Conservation (phyloP, 257 asterid genomes). For the Nicotiana tomentosiformis region DNA sequence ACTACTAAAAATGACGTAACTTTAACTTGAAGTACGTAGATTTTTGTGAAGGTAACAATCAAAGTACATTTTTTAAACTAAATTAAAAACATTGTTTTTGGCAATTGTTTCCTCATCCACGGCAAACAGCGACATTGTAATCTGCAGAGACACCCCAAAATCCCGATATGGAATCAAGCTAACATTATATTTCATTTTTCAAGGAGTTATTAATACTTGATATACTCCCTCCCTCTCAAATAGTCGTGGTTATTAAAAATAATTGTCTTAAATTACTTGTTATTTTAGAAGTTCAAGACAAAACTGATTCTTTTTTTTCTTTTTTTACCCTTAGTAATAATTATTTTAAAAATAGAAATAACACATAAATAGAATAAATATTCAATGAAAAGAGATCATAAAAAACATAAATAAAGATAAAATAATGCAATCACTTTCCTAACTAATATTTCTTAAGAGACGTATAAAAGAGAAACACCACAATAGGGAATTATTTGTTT, state of each 20-base stretch:
- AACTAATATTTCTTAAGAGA: too few relatives aligned
- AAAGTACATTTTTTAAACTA: background rate
- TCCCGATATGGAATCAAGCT: conserved; percentile 16
- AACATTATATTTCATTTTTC: conserved; percentile 23
- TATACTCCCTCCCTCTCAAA: background rate
- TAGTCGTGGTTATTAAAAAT: too few relatives aligned
- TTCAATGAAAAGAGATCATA: too few relatives aligned
- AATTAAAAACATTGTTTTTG: background rate
- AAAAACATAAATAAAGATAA: too few relatives aligned
- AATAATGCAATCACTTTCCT: too few relatives aligned
- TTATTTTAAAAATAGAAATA: too few relatives aligned
- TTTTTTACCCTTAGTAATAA: too few relatives aligned
- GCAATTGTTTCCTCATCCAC: conserved; percentile 35
- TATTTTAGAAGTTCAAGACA: too few relatives aligned
- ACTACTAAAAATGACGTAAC: background rate
- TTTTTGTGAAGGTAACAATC: background rate
- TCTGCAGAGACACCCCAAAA: conserved; percentile 4
- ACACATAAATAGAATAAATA: too few relatives aligned
- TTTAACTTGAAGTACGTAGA: background rate
- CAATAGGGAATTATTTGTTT: background rate
- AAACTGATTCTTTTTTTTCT: too few relatives aligned
- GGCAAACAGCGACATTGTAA: conserved; percentile 25
- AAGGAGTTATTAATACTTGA: conserved; percentile 8
- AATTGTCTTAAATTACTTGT: too few relatives aligned
- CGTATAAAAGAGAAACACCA: too few relatives aligned